Evolutionary conservation across 306 rosid species (phyloP).

Genomic region (Cicer pinnatifidum): DNA sequence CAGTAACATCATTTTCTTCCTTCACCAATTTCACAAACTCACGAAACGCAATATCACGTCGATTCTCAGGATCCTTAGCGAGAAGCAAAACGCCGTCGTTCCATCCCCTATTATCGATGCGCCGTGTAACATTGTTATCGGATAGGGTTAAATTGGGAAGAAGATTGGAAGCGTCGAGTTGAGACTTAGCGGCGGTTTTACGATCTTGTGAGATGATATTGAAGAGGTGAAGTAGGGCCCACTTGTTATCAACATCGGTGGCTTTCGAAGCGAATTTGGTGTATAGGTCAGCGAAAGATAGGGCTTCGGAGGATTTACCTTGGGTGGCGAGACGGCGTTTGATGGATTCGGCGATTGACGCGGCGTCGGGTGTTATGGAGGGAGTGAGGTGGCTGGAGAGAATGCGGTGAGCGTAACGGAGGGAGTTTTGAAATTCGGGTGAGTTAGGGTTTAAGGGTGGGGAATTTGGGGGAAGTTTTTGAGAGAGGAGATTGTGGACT

Average conservation of each 20-base stretch:
- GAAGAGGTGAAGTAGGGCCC: conserved; percentile 86
- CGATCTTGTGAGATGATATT: conserved; percentile 77
- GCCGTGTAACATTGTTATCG: background rate
- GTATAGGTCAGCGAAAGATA: conserved; percentile 85
- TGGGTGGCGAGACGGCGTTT: conserved; percentile 89
- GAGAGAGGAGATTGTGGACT: conserved; percentile 70
- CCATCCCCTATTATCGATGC: conserved; percentile 52
- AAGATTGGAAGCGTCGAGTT: conserved; percentile 57
- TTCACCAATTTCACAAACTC: conserved; percentile 71
- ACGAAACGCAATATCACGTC: conserved; percentile 70
- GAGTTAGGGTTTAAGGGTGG: conserved; percentile 55
- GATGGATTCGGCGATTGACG: conserved; percentile 87
- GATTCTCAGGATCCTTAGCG: conserved; percentile 74
- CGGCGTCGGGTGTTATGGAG: conserved; percentile 82
- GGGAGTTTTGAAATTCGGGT: conserved; percentile 58
- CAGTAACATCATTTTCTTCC: conserved; percentile 78
- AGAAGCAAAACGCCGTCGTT: conserved; percentile 71
- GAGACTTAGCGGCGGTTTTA: conserved; percentile 40
- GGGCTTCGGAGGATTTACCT: conserved; percentile 90
- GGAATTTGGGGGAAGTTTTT: conserved; percentile 49
- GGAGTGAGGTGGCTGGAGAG: conserved; percentile 79
- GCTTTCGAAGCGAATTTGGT: conserved; percentile 73
- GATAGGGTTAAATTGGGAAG: conserved; percentile 62
- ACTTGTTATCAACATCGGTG: conserved; percentile 76
- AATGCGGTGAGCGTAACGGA: conserved; percentile 84